phyloP scores from a whole-genome alignment of 768 basidiomycete genomes.

The Megacollybia marginata region DNA sequence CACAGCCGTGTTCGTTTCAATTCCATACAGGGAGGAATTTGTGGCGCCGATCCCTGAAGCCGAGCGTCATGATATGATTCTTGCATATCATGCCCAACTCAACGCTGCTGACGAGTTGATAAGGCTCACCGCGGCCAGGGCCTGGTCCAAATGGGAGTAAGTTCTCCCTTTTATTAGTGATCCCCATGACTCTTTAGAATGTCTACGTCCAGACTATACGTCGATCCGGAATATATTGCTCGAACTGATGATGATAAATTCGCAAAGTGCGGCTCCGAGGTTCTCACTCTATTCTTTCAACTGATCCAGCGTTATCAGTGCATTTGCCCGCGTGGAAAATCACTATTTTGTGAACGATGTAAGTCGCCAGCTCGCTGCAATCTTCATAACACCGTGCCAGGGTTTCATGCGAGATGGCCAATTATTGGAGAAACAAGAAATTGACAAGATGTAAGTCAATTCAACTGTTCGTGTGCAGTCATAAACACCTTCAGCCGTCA shows the following conservation, averaged over 20 bases:
- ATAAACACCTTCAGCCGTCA: conserved; percentile 53
- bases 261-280: conserved; percentile 48
- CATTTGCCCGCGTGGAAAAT: conserved; percentile 85
- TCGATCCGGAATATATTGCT: conserved; percentile 62
- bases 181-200: conserved; percentile 41
- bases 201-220: conserved; percentile 68
- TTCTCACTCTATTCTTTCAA: conserved; percentile 1
- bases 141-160: conserved; percentile 90
- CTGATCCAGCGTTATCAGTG: conserved; percentile 32
- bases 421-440: conserved; percentile 72
- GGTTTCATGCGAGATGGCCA: conserved; percentile 88
- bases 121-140: conserved; percentile 64
- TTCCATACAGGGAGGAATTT: conserved; percentile 66
- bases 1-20: neutral
- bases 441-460: conserved; percentile 70
- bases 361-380: conserved; percentile 9
- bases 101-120: conserved; percentile 63
- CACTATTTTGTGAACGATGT: conserved; percentile 86
- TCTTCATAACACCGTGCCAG: conserved; percentile 23
- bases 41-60: conserved; percentile 71
- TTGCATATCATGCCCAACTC: conserved; percentile 78
- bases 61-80: conserved; percentile 73
- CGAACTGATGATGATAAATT: conserved; percentile 68
- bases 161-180: conserved; percentile 20
- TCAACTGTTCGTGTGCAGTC: neutral